A percentile compares a stretch with the other conserved stretches of the same genome.
Evolutionary conservation across 2,329 filamentous ascomycete genomes (phyloP).

Genomic region (Pyrenophora seminiperda): DNA sequence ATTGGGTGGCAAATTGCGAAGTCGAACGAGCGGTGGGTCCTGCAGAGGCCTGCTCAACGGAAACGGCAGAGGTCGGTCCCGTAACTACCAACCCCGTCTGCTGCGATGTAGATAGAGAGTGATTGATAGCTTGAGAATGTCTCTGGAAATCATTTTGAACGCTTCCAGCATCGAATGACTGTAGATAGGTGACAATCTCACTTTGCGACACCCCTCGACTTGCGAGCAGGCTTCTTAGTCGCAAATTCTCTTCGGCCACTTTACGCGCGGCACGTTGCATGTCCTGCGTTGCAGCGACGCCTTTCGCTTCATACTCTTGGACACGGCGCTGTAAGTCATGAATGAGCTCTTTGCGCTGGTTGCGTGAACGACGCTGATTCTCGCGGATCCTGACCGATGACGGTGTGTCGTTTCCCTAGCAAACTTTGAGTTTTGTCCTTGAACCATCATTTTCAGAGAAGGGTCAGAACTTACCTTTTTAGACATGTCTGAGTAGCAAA

Average conservation of each 20-base stretch:
- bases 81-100: no score
- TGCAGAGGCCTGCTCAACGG: no score
- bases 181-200: slow-evolving; percentile 30
- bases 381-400: slow-evolving; percentile 64
- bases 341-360: slow-evolving; percentile 72
- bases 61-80: no score
- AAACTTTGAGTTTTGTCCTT: no score
- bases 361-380: slow-evolving; percentile 74
- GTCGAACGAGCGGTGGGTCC: background rate
- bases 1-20: background rate
- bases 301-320: slow-evolving; percentile 65
- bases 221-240: slow-evolving; percentile 62
- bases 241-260: slow-evolving; percentile 70
- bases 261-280: slow-evolving; percentile 70
- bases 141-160: background rate
- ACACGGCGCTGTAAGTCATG: slow-evolving; percentile 68
- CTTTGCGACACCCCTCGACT: slow-evolving; percentile 27
- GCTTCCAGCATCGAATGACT: slow-evolving; percentile 13
- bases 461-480: no score
- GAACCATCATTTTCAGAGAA: no score
- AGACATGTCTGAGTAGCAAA: no score
- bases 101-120: no score
- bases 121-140: background rate
- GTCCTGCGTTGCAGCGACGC: slow-evolving; percentile 68
- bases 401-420: slow-evolving; percentile 37